Evolutionary conservation across 139 green algal genomes (phyloP), one percentile per base, ranked within the genome.

Genomic region (Limnomonas spitsbergensis): DNA sequence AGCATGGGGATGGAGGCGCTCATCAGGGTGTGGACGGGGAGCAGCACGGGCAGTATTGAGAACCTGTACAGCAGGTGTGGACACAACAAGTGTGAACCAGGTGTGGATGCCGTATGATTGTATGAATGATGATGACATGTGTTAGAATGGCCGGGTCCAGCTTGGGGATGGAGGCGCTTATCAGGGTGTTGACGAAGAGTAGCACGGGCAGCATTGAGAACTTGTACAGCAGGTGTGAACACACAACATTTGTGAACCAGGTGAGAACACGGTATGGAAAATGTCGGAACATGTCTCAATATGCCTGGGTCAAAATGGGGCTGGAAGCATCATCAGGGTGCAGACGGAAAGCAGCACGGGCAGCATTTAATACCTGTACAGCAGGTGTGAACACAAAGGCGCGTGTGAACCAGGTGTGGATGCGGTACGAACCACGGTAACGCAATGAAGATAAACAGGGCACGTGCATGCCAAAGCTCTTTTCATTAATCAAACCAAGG

Each of bases 1-100:
- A 81, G 76, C 27, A 90, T 83, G 40, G 85, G 85, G 61, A 88
- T 86, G 56, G 82, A 82, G 66, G 82, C n/a, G 40, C 85, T 81
- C 40, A 84, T 81, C 1, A 72, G 75, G 35, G 78, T 31, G 75
- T 90, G 86, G 31, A 53, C 42, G 24, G 81, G 83, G 27, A 88
- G 78, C 34, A 90, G 85, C 54, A 83, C 4, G 4, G 78, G 79
- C 53, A 84, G 77, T 35, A 54, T 82, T 29, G 80, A 32, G 53
- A 52, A n/a, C 20, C 72, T 67, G 56, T 70, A 73, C 70, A 70
- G 74, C 61, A 47, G 66, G 75, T n/a, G n/a, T n/a, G n/a, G n/a
- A n/a, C n/a, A n/a, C n/a, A n/a, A n/a, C n/a, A n/a, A n/a, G n/a
- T n/a, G 47, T 29, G 47, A 61, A 61, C 47, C 47, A 61, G 14